A percentile compares a stretch with the other conserved stretches of the same genome.
Conservation (phyloP, 768 basidiomycete species). For the Clathrus columnatus region DNA sequence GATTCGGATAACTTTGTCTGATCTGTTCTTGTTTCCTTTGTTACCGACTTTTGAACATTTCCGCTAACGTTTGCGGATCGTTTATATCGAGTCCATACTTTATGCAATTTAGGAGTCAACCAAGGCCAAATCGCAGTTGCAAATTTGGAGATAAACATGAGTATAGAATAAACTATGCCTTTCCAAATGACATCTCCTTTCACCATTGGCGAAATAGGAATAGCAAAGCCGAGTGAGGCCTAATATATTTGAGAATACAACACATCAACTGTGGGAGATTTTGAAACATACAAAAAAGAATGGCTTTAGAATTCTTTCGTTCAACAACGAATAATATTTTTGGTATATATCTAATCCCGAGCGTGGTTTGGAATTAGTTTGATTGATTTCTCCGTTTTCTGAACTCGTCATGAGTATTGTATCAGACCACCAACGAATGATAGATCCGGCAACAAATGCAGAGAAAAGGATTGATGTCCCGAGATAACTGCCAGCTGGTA, state of each 20-base stretch:
- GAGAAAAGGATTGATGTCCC: neutral
- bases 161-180: conserved; percentile 45
- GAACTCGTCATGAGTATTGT: neutral
- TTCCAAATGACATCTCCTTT: conserved; percentile 38
- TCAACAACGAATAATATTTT: conserved; percentile 28
- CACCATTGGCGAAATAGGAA: conserved; percentile 41
- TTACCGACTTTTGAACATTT: no score
- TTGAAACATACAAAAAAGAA: conserved; percentile 43
- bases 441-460: neutral
- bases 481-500: neutral
- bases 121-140: conserved; percentile 37
- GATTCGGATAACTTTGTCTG: no score
- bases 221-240: conserved; percentile 47
- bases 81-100: neutral
- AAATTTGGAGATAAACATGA: conserved; percentile 50
- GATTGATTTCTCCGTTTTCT: neutral
- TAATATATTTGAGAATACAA: neutral
- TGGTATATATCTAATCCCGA: conserved; percentile 14
- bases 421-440: conserved; percentile 1
- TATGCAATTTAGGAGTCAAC: neutral
- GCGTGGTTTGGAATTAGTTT: neutral
- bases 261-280: neutral
- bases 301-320: conserved; percentile 41
- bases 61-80: no score
- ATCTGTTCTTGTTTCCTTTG: no score